Evolutionary conservation across 75 land plant species (phyloP).

Genomic region (Gnetum montanum): DNA sequence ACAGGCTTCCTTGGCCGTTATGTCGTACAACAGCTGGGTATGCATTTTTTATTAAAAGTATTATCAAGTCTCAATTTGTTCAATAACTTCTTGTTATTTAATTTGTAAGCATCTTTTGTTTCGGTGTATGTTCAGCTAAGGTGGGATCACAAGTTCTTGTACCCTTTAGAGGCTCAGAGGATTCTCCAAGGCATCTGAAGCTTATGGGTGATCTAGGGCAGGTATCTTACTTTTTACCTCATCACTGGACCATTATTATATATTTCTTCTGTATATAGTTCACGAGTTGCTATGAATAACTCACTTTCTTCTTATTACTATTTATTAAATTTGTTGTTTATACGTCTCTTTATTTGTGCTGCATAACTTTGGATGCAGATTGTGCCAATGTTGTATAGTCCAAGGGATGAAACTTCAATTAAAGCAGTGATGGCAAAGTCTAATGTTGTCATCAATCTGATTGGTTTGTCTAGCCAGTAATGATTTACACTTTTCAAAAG

Average conservation of each 20-base stretch:
- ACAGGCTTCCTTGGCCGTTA: conserved; percentile 96
- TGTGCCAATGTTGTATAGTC: conserved; percentile 84
- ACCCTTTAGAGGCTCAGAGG: conserved; percentile 94
- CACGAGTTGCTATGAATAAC: not conserved
- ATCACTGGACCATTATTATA: not conserved
- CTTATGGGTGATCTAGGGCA: conserved; percentile 99
- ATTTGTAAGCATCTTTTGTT: not conserved
- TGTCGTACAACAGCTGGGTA: conserved; percentile 93
- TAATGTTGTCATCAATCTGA: conserved; percentile 93
- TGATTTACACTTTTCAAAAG: not conserved
- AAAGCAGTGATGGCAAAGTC: conserved; percentile 94
- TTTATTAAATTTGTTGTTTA: not conserved
- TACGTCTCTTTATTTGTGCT: not conserved
- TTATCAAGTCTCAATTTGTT: not conserved
- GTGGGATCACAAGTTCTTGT: conserved; percentile 96
- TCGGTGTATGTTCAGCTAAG: conserved; percentile 49
- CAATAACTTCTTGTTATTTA: not conserved
- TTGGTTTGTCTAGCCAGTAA: conserved; percentile 35
- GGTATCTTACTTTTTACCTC: conserved; percentile 23
- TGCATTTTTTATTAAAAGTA: not conserved
- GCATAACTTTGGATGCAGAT: conserved; percentile 35
- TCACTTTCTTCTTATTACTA: too few relatives aligned
- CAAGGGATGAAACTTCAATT: conserved; percentile 86
- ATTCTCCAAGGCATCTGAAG: conserved; percentile 83
- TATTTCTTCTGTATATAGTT: not conserved